phyloP scores from a whole-genome alignment of 352 stramenopile species.

The Phytophthora hibernalis region DNA sequence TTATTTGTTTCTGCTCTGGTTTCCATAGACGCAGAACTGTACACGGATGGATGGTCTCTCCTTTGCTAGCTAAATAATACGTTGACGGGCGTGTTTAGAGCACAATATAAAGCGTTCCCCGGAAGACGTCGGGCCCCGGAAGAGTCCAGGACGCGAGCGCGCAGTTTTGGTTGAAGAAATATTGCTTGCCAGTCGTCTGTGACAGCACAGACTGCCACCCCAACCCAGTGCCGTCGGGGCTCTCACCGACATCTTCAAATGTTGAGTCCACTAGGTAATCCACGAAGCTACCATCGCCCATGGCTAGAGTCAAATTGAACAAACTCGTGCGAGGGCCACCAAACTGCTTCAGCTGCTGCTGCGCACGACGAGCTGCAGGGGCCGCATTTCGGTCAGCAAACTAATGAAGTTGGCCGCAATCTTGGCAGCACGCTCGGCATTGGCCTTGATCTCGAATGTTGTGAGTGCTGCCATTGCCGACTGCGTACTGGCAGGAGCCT shows the following conservation, averaged over 20 bases:
- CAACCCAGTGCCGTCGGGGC: conserved; percentile 39
- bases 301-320: conserved; percentile 63
- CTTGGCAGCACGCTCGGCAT: conserved; percentile 60
- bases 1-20: conserved; percentile 40
- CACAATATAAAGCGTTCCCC: conserved; percentile 75
- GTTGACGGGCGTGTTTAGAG: conserved; percentile 50
- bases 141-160: conserved; percentile 82
- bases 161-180: conserved; percentile 85
- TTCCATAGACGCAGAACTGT: conserved; percentile 37
- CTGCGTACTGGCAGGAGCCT: conserved; percentile 46
- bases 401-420: conserved; percentile 69
- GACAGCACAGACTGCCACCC: conserved; percentile 79
- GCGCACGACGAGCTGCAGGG: conserved; percentile 38
- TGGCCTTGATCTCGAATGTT: conserved; percentile 63
- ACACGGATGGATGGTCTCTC: conserved; percentile 32
- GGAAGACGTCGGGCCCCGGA: conserved; percentile 62
- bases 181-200: conserved; percentile 78
- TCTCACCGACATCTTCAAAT: conserved; percentile 62
- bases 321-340: conserved; percentile 40
- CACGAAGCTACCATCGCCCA: conserved; percentile 74
- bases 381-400: conserved; percentile 48
- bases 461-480: conserved; percentile 58
- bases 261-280: conserved; percentile 72
- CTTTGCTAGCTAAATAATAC: conserved; percentile 54
- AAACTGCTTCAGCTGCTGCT: conserved; percentile 38